phyloP scores from a whole-genome alignment of 148 eudicot genomes.

The Vaccinium myrtillus region DNA sequence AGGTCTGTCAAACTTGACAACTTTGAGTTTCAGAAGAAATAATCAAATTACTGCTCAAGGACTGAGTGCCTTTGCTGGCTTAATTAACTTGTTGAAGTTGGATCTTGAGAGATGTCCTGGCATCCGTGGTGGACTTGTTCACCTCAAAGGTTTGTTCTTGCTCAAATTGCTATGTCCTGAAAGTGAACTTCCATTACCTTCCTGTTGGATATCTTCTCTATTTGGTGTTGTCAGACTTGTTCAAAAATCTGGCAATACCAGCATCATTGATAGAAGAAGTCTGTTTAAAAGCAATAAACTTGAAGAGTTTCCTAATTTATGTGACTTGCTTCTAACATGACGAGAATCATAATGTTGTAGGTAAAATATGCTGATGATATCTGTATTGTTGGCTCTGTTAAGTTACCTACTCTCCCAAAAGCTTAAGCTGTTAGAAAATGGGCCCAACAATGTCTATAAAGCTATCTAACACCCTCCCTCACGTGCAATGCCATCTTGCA shows the following conservation, averaged over 20 bases:
- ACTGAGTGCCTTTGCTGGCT: slow-evolving; percentile 55
- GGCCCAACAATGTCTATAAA: no score
- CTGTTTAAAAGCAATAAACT: no score
- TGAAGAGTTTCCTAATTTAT: neutral
- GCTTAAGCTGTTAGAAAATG: no score
- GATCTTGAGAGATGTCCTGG: slow-evolving; percentile 79
- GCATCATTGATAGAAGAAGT: neutral
- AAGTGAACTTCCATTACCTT: neutral
- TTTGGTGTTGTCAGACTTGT: neutral
- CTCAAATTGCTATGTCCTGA: neutral
- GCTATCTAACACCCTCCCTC: no score
- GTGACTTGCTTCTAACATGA: slow-evolving; percentile 4
- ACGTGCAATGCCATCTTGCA: no score
- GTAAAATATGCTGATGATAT: neutral
- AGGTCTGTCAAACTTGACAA: slow-evolving; percentile 66
- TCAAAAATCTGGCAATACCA: neutral
- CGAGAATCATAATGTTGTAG: neutral
- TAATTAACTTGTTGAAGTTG: slow-evolving; percentile 62
- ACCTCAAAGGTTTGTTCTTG: slow-evolving; percentile 59
- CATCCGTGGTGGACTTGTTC: slow-evolving; percentile 76
- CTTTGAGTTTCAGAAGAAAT: slow-evolving; percentile 62
- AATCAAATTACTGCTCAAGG: slow-evolving; percentile 63
- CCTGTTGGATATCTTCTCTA: neutral
- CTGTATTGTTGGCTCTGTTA: neutral
- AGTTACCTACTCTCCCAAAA: no score